phyloP scores from a whole-genome alignment of 352 stramenopile species.

The Globisporangium solare region DNA sequence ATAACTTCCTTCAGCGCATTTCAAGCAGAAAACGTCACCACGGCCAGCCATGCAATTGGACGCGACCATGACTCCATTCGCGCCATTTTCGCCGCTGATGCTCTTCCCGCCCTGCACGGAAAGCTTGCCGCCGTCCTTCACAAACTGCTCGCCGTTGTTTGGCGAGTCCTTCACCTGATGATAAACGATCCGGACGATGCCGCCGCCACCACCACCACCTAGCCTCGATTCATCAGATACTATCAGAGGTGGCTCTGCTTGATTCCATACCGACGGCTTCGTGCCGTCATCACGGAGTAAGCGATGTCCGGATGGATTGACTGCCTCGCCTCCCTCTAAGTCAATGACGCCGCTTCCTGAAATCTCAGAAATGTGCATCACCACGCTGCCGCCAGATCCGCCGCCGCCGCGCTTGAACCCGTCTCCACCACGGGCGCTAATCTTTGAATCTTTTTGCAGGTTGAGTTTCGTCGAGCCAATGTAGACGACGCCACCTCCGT shows the following conservation, averaged over 20 bases:
- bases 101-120: constrained; percentile 40
- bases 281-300: not conserved
- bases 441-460: constrained; percentile 31
- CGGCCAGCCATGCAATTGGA: constrained; percentile 61
- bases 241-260: constrained; percentile 7
- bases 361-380: constrained; percentile 54
- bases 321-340: constrained; percentile 42
- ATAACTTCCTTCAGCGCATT: constrained; percentile 59
- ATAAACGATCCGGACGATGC: constrained; percentile 59
- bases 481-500: constrained; percentile 71
- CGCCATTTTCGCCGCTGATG: constrained; percentile 49
- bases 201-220: constrained; percentile 56
- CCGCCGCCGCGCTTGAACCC: constrained; percentile 65
- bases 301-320: constrained; percentile 11
- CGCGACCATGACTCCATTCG: constrained; percentile 38
- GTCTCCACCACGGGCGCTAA: constrained; percentile 48
- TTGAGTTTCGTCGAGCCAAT: constrained; percentile 45
- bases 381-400: constrained; percentile 62
- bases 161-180: constrained; percentile 16
- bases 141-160: constrained; percentile 50
- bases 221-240: constrained; percentile 22
- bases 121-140: constrained; percentile 48
- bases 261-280: constrained; percentile 33
- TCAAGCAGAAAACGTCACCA: constrained; percentile 60
- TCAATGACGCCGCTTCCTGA: constrained; percentile 55